Evolutionary conservation across 2,329 filamentous ascomycete genomes (phyloP).

Genomic region (Nigrospora sphaerica): DNA sequence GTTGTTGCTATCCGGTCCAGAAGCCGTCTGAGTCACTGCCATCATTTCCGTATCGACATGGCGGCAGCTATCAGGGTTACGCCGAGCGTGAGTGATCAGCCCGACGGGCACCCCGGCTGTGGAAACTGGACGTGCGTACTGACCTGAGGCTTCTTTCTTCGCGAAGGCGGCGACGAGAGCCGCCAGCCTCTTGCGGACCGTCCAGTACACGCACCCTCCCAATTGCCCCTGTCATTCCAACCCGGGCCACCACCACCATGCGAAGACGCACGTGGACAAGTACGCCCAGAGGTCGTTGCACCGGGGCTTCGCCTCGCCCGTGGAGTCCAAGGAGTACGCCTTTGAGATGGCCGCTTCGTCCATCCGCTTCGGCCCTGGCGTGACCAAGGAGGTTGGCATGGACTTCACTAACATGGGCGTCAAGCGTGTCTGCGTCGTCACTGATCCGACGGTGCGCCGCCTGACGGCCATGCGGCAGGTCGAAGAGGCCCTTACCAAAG

Average conservation of each 20-base stretch:
- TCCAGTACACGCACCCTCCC: conserved; percentile 84
- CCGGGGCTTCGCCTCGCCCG: conserved; percentile 65
- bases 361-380: conserved; percentile 88
- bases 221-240: conserved; percentile 91
- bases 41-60: conserved; percentile 11
- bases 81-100: conserved; percentile 24
- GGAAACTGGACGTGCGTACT: background rate
- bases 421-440: conserved; percentile 85
- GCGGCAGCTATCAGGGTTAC: conserved; percentile 23
- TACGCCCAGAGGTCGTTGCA: conserved; percentile 34
- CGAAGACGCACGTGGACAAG: conserved; percentile 38
- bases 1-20: background rate
- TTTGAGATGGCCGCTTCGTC: conserved; percentile 97
- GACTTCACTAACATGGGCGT: conserved; percentile 88
- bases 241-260: conserved; percentile 61
- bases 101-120: background rate
- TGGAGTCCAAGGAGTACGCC: conserved; percentile 85
- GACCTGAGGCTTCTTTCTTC: background rate
- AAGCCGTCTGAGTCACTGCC: too few species aligned
- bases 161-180: conserved; percentile 56
- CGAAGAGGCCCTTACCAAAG: conserved; percentile 67
- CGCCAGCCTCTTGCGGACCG: conserved; percentile 70
- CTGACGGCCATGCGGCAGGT: conserved; percentile 88
- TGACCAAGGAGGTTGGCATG: conserved; percentile 96
- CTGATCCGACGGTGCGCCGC: conserved; percentile 73